phyloP scores from a whole-genome alignment of 306 rosid genomes.

The Leucaena leucocephala region DNA sequence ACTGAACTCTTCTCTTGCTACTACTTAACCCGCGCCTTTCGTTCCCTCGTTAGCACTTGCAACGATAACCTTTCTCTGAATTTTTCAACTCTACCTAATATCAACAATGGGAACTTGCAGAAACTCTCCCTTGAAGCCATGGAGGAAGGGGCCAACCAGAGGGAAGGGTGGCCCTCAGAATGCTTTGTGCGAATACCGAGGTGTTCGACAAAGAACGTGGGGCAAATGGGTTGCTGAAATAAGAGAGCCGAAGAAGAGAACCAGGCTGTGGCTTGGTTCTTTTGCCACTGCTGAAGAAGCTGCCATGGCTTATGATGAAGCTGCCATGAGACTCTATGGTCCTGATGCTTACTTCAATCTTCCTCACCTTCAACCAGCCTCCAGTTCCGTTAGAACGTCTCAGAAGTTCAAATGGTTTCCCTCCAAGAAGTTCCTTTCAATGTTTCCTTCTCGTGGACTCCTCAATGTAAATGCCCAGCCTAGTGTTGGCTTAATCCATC shows the following conservation, averaged over 20 bases:
- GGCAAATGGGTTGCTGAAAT: constrained; percentile 99
- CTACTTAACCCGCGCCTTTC: constrained; percentile 80
- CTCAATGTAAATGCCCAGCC: constrained; percentile 92
- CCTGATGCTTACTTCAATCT: constrained; percentile 92
- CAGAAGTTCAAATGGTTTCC: constrained; percentile 88
- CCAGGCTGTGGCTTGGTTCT: constrained; percentile 95
- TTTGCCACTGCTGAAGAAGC: constrained; percentile 96
- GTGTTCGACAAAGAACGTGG: constrained; percentile 96
- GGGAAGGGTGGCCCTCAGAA: constrained; percentile 98
- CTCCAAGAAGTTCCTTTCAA: constrained; percentile 81
- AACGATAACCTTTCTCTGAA: constrained; percentile 11
- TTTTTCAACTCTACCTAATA: constrained; percentile 21
- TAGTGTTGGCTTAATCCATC: constrained; percentile 92
- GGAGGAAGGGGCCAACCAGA: constrained; percentile 93
- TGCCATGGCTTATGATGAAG: constrained; percentile 96
- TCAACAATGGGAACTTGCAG: constrained; percentile 64
- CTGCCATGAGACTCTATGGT: constrained; percentile 90
- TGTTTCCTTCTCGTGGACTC: constrained; percentile 78
- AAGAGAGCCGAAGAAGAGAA: constrained; percentile 94
- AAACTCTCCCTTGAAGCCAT: constrained; percentile 79
- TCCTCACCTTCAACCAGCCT: constrained; percentile 68
- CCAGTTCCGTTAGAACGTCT: constrained; percentile 41
- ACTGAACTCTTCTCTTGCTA: constrained; percentile 54
- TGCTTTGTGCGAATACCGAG: constrained; percentile 84
- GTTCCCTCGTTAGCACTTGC: constrained; percentile 36